phyloP scores from a whole-genome alignment of 345 rosid species.

The Bruguiera gymnorhiza region DNA sequence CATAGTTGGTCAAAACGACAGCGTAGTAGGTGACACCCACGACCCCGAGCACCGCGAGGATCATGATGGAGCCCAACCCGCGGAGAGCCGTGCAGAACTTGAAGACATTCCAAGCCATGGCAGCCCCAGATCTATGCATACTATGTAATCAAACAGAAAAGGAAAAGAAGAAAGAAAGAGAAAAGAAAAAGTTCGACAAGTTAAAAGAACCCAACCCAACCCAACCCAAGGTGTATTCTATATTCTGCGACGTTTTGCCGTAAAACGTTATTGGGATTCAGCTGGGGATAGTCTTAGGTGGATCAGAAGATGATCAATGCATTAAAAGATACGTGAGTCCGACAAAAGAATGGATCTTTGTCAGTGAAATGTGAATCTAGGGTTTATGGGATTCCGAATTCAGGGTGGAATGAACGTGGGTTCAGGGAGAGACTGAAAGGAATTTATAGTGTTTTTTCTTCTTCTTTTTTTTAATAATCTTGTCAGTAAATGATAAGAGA shows the following conservation, averaged over 20 bases:
- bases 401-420: slow-evolving; percentile 1
- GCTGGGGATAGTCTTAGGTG: not conserved
- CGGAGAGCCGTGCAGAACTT: slow-evolving; percentile 89
- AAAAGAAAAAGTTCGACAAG: not conserved
- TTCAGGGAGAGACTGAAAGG: not conserved
- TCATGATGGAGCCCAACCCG: slow-evolving; percentile 98
- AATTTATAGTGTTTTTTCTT: too few species aligned
- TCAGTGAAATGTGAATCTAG: slow-evolving; percentile 18
- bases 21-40: slow-evolving; percentile 93
- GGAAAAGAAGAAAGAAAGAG: not conserved
- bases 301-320: not conserved
- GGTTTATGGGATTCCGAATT: slow-evolving; percentile 35
- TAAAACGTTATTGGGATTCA: not conserved
- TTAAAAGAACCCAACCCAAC: too few species aligned
- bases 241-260: not conserved
- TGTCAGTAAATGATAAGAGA: too few species aligned
- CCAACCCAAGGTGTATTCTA: too few species aligned
- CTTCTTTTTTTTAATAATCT: too few species aligned
- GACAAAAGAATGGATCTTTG: not conserved
- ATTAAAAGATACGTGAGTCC: not conserved
- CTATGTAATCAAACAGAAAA: slow-evolving; percentile 19
- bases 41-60: slow-evolving; percentile 84
- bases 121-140: slow-evolving; percentile 94
- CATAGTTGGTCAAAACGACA: slow-evolving; percentile 82
- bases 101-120: slow-evolving; percentile 99